phyloP scores from a whole-genome alignment of 148 eudicot species.

The Pouteria glomerata region DNA sequence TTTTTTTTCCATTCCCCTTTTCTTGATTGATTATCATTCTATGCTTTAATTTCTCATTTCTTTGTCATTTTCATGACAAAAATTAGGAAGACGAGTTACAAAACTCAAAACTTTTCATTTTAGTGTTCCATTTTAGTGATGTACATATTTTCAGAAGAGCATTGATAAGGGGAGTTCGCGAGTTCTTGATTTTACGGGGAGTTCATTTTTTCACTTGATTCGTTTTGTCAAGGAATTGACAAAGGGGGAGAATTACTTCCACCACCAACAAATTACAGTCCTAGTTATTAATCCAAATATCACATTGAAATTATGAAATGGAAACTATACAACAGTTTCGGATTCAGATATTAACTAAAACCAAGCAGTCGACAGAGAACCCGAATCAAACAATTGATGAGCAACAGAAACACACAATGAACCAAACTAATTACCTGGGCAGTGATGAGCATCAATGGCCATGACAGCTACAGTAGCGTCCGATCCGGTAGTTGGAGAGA shows the following conservation, averaged over 20 bases:
- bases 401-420: background rate
- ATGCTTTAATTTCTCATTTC: too few relatives aligned
- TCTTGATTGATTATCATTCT: too few relatives aligned
- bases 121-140: too few relatives aligned
- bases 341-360: background rate
- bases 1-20: too few relatives aligned
- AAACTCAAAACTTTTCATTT: too few relatives aligned
- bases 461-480: conserved; percentile 26
- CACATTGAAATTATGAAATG: background rate
- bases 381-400: conserved; percentile 7
- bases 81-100: too few relatives aligned
- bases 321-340: background rate
- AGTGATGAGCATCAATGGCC: conserved; percentile 69
- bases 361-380: background rate
- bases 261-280: background rate
- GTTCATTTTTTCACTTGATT: too few relatives aligned
- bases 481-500: conserved; percentile 42
- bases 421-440: conserved; percentile 52
- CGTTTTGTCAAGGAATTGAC: too few relatives aligned
- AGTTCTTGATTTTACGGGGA: too few relatives aligned
- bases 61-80: too few relatives aligned
- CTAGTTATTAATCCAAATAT: background rate
- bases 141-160: too few relatives aligned
- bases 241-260: background rate
- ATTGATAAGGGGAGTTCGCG: too few relatives aligned